These are phyloP conservation scores for Stentor roeselii DNA, from an alignment of 73 alveolate species.

Conservation along the genomic window DNA sequence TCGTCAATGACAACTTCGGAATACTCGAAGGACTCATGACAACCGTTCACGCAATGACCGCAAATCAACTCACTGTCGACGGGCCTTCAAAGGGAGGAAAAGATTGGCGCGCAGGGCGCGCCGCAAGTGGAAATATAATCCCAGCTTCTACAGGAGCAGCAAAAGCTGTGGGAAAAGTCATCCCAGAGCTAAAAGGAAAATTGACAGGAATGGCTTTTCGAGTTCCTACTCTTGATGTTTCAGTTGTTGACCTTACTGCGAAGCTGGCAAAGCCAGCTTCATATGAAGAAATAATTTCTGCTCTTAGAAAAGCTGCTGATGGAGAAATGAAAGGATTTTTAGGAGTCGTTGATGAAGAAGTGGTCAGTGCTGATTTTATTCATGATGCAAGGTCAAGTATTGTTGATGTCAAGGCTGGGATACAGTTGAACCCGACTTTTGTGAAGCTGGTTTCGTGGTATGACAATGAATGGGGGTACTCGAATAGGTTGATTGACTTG, in stretches of 20 bases:
- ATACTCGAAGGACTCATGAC: conserved; percentile 77
- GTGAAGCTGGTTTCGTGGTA: conserved; percentile 93
- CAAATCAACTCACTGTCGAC: conserved; percentile 87
- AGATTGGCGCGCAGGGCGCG: conserved; percentile 98
- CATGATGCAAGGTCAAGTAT: conserved; percentile 78
- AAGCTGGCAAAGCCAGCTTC: conserved; percentile 81
- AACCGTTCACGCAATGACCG: conserved; percentile 92
- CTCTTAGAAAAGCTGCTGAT: conserved; percentile 85
- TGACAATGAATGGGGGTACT: conserved; percentile 97
- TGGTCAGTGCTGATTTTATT: conserved; percentile 76
- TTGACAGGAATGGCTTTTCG: conserved; percentile 99
- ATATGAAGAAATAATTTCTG: conserved; percentile 82
- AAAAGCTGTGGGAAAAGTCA: conserved; percentile 94
- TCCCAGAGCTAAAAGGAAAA: conserved; percentile 92
- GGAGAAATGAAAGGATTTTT: conserved; percentile 78
- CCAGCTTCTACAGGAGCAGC: conserved; percentile 99
- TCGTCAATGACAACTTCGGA: conserved; percentile 30
- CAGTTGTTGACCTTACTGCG: conserved; percentile 95
- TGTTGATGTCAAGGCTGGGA: conserved; percentile 93
- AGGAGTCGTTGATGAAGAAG: conserved; percentile 83
- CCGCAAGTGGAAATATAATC: conserved; percentile 92
- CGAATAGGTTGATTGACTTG: conserved; percentile 90
- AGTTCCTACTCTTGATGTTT: conserved; percentile 95
- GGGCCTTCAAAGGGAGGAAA: conserved; percentile 92
- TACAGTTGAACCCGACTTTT: conserved; percentile 74